Base-by-base conservation (phyloP, 2,329 filamentous ascomycete species). In the Stagonosporopsis rhizophila region DNA sequence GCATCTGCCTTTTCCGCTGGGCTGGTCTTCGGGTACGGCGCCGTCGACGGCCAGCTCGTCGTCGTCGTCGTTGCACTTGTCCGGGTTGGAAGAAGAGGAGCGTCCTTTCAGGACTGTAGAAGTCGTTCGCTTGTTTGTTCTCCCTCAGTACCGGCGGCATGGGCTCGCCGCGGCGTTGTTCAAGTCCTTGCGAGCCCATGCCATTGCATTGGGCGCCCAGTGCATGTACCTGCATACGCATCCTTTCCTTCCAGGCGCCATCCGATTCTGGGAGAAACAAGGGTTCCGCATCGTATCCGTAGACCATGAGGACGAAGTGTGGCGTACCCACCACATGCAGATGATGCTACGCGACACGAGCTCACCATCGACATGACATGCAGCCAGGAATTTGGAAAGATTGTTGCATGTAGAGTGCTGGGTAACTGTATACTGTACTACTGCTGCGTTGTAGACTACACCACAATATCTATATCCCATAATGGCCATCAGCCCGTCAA, bases 141-240 rank as follows among this genome's bases (percentile, higher is more conserved):
- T 51, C 0, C 56, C 56, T 2, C 30, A 35, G 14, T 57, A 62
- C n/a, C 53, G 61, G 20, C 56, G 61, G 14, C 44, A 49, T 12
- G 61, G 61, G 0, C 45, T 64, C 6, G 61, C 56, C 6, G 54
- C 48, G 11, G 32, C 54, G 3, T 45, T 64, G 5, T 60, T 64
- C 14, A 14, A 8, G 2, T 39, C 44, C 5, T 27, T 64, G 40
- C 17, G 15, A 2, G 23, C 54, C 2, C 37, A 35, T n/a, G 61
- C 61, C 14, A 2, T 38, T n/a, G 19, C 41, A 2, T 41, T 37
- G n/a, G 51, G 51, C 1, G 40, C 61, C 1, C 41, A 54, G 19
- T 52, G 54, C 15, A 56, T 65, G 42, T 65, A 66, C 44, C 30
- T 66, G 32, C 64, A 66, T 22, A 63, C 61, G 2, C 59, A 64